These are phyloP conservation scores for Tolypocladium paradoxum DNA, from an alignment of 2,329 filamentous ascomycete genomes.

Conservation along the genomic window DNA sequence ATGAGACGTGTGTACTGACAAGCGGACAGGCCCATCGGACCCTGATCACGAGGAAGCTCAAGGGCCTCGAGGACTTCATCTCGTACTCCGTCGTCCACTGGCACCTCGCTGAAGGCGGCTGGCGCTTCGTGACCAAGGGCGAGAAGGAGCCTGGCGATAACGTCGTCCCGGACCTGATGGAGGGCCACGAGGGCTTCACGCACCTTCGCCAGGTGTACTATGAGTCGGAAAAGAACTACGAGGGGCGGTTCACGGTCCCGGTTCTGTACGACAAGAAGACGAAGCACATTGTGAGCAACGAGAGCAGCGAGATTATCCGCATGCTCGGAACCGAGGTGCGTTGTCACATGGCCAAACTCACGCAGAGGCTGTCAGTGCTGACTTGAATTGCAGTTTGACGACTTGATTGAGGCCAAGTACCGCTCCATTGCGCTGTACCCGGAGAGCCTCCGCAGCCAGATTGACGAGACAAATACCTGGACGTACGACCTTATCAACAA, in stretches of 20 bases:
- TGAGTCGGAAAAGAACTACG: constrained; percentile 57
- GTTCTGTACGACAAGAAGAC: constrained; percentile 72
- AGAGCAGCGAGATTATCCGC: constrained; percentile 84
- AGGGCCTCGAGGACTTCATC: constrained; percentile 82
- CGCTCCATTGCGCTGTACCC: constrained; percentile 59
- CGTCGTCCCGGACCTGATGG: constrained; percentile 56
- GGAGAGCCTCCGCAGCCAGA: constrained; percentile 46
- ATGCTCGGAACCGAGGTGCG: constrained; percentile 70
- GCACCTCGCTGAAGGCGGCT: constrained; percentile 66
- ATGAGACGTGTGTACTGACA: background rate
- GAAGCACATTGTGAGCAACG: constrained; percentile 76
- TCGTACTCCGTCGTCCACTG: constrained; percentile 78
- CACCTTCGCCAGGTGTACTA: constrained; percentile 76
- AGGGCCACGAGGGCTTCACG: constrained; percentile 57
- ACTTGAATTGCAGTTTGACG: constrained; percentile 50
- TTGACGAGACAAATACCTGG: constrained; percentile 73
- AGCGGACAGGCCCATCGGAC: constrained; percentile 58
- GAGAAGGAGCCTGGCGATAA: constrained; percentile 48
- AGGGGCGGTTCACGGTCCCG: constrained; percentile 77
- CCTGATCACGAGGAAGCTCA: constrained; percentile 79
- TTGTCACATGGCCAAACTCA: too few relatives aligned
- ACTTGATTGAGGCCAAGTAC: constrained; percentile 49
- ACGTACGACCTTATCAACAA: constrained; percentile 66
- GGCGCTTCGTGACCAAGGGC: constrained; percentile 66
- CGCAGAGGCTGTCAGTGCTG: background rate